Percentiles rank a stretch among this genome's conserved stretches.
Evolutionary conservation across 1,284 basidiomycete genomes (phyloP).

Genomic region (Ustilago shanxiensis): DNA sequence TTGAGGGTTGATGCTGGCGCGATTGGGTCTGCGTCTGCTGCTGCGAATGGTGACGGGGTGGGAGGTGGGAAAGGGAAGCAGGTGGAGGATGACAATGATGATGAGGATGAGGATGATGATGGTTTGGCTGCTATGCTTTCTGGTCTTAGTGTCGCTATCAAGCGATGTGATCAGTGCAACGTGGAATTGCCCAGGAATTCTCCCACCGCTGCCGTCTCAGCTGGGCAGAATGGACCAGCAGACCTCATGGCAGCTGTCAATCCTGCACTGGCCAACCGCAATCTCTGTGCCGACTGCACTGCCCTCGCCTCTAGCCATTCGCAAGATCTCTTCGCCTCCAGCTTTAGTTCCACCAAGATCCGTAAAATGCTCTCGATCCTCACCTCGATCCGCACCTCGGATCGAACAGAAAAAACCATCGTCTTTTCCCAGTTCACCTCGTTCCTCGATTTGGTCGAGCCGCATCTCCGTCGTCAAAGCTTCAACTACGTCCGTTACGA

Average conservation of each 20-base stretch:
- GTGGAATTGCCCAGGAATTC: slow-evolving; percentile 21
- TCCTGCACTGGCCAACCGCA: slow-evolving; percentile 13
- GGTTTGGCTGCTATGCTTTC: slow-evolving; percentile 83
- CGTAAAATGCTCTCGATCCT: slow-evolving; percentile 84
- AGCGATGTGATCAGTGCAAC: slow-evolving; percentile 63
- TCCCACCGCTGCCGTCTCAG: neutral
- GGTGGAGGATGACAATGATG: neutral
- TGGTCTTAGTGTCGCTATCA: slow-evolving; percentile 74
- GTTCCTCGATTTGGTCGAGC: slow-evolving; percentile 88
- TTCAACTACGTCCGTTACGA: slow-evolving; percentile 88
- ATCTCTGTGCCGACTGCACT: slow-evolving; percentile 59
- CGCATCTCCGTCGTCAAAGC: slow-evolving; percentile 79
- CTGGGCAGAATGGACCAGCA: slow-evolving; percentile 7
- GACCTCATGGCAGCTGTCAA: slow-evolving; percentile 38
- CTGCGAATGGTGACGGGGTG: slow-evolving; percentile 1
- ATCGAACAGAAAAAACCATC: slow-evolving; percentile 84
- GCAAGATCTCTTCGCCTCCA: slow-evolving; percentile 71
- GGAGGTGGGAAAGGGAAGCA: neutral
- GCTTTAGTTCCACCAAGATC: slow-evolving; percentile 78
- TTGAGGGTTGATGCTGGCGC: slow-evolving; percentile 38
- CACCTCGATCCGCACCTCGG: slow-evolving; percentile 76
- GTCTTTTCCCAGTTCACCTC: slow-evolving; percentile 83
- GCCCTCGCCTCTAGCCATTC: slow-evolving; percentile 32
- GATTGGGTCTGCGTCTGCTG: slow-evolving; percentile 29
- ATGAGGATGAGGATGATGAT: slow-evolving; percentile 71